Evolutionary conservation across 2,329 filamentous ascomycete genomes (phyloP), one percentile per base, ranked within the genome.

Genomic region (Alternaria angustiovoidea): DNA sequence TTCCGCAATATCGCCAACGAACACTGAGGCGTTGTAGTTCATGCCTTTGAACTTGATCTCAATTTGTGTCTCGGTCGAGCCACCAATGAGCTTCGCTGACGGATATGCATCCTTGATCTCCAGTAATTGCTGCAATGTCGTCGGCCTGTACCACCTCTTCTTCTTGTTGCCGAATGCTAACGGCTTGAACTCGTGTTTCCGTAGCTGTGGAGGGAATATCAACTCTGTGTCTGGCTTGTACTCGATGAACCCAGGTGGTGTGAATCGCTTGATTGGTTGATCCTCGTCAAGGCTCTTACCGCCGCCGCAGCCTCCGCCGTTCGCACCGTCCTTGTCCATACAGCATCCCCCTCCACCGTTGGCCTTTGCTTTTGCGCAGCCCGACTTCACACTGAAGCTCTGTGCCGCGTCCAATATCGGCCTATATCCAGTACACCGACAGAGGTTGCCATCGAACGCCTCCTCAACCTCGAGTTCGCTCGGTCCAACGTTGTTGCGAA

Each of bases 41-140:
- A 97, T 87, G 1, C 90, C 93, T 81, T 98, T 98, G 86, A 99
- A 98, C 80, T 97, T 97, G 81, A 96, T 91, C 80, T 99, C 95
- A 62, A 99, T 98, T 79, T 98, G 95, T 0, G 94, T 98, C 79
- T 99, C 95, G 2, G 94, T 96, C 76, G 93, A 97, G 62, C 95
- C 95, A 51, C 93, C 94, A 62, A 99, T 97, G 62, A 99, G 88
- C 79, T 98, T 99, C 5, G 94, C 93, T 26, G 89, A 88, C 0
- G 94, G 94, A 67, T 93, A 90, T 0, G 87, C 88, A 70, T 85
- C 89, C 82, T 98, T 98, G 81, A 99, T 97, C 75, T 97, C 91
- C 16, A 98, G 85, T 16, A 99, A 83, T 75, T 99, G 94, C 39
- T 92, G 85, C 16, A 98, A 76, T 0, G 92, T 97, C 32, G 93